Evolutionary conservation across 129 eudicot genomes (phyloP).

Genomic region (Mikania micrantha): DNA sequence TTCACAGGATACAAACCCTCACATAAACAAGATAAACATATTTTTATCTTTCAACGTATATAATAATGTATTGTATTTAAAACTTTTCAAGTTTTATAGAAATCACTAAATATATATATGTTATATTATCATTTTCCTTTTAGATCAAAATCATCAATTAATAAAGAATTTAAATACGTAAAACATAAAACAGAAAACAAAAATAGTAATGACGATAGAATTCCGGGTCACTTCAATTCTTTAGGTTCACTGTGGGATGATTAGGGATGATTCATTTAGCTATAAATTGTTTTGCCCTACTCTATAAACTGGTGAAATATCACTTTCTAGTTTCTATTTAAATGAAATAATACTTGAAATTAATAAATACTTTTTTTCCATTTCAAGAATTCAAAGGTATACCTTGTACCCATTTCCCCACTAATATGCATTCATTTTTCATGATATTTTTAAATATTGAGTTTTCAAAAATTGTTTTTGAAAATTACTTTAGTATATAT

Average conservation of each 20-base stretch:
- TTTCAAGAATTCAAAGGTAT: background rate
- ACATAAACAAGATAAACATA: too few relatives aligned
- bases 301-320: conserved; percentile 34
- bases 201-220: background rate
- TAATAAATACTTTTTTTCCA: background rate
- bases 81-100: too few relatives aligned
- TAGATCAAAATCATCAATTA: too few relatives aligned
- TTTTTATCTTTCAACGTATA: too few relatives aligned
- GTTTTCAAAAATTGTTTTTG: background rate
- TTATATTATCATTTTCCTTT: too few relatives aligned
- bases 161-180: background rate
- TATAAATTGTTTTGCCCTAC: conserved; percentile 28
- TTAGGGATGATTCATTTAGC: conserved; percentile 14
- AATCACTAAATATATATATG: too few relatives aligned
- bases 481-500: background rate
- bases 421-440: conserved; percentile 4
- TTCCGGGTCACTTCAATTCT: conserved; percentile 11
- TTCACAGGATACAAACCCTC: too few relatives aligned
- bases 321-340: conserved; percentile 24
- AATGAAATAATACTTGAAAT: background rate
- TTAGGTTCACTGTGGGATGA: background rate
- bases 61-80: too few relatives aligned
- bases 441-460: background rate
- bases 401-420: background rate
- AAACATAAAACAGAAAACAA: background rate